Conservation (phyloP, 768 basidiomycete species). For the Termitomyces sp. region DNA sequence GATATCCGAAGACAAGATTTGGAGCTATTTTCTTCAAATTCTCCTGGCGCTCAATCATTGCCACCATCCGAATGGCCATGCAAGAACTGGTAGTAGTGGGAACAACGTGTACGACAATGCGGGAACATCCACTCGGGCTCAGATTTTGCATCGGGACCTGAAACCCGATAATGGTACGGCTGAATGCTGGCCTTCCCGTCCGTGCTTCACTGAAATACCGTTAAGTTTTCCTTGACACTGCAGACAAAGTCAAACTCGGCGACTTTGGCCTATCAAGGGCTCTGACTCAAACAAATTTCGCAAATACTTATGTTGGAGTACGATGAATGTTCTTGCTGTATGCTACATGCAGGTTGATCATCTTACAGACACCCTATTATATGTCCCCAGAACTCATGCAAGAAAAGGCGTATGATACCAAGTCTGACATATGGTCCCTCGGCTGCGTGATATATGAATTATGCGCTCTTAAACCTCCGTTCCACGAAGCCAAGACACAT, state of each 20-base stretch:
- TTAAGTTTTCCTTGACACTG: slow-evolving; percentile 84
- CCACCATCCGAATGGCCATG: slow-evolving; percentile 71
- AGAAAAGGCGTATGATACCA: slow-evolving; percentile 95
- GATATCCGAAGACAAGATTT: slow-evolving; percentile 89
- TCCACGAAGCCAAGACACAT: slow-evolving; percentile 90
- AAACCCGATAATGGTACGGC: slow-evolving; percentile 93
- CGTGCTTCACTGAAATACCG: not conserved
- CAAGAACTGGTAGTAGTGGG: slow-evolving; percentile 36
- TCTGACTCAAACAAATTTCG: slow-evolving; percentile 81
- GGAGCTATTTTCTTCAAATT: slow-evolving; percentile 95
- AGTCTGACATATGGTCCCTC: slow-evolving; percentile 98
- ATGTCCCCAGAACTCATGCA: slow-evolving; percentile 99
- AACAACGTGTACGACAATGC: slow-evolving; percentile 28
- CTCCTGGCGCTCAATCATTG: slow-evolving; percentile 87
- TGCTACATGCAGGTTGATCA: not conserved
- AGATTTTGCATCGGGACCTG: slow-evolving; percentile 90
- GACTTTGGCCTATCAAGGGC: slow-evolving; percentile 97
- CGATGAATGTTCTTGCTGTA: slow-evolving; percentile 21
- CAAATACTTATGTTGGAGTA: slow-evolving; percentile 96
- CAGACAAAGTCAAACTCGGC: slow-evolving; percentile 87
- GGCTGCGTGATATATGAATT: slow-evolving; percentile 97
- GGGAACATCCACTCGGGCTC: slow-evolving; percentile 52
- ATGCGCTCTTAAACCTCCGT: slow-evolving; percentile 89
- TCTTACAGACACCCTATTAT: slow-evolving; percentile 88
- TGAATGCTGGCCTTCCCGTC: not conserved